Evolutionary conservation across 2,329 filamentous ascomycete species (phyloP).

Genomic region (Leptographium procerum): DNA sequence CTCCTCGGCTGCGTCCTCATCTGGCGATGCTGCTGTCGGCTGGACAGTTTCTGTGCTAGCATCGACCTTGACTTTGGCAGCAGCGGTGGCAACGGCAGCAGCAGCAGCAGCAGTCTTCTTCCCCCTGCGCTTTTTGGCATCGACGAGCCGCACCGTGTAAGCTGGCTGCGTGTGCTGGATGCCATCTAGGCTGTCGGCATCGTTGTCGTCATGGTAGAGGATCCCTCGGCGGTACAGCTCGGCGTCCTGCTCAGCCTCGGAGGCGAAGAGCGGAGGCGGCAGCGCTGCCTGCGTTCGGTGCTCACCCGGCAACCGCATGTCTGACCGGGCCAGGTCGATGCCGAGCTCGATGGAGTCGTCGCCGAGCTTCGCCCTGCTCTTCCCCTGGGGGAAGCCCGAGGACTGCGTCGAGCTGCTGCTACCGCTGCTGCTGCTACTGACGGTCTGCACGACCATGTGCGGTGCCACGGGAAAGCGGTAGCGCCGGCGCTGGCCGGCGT

Average conservation of each 20-base stretch:
- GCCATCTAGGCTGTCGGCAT: neutral
- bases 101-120: neutral
- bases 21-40: neutral
- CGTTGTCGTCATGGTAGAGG: neutral
- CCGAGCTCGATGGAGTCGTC: neutral
- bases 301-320: neutral
- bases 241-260: neutral
- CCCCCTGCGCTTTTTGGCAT: neutral
- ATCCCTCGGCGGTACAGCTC: constrained; percentile 1
- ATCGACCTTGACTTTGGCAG: neutral
- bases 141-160: neutral
- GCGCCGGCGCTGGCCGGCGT: neutral
- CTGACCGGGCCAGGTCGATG: constrained; percentile 1
- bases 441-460: neutral
- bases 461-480: neutral
- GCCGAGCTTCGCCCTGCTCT: no score
- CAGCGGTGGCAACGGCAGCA: neutral
- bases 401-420: no score
- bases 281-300: neutral
- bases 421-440: no score
- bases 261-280: neutral
- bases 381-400: no score
- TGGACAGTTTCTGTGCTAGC: neutral
- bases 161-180: neutral
- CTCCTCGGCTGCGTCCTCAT: neutral